Percentiles rank a stretch among this genome's conserved stretches.
Evolutionary conservation across 2,329 filamentous ascomycete species (phyloP).

Genomic region (Fusarium napiforme): DNA sequence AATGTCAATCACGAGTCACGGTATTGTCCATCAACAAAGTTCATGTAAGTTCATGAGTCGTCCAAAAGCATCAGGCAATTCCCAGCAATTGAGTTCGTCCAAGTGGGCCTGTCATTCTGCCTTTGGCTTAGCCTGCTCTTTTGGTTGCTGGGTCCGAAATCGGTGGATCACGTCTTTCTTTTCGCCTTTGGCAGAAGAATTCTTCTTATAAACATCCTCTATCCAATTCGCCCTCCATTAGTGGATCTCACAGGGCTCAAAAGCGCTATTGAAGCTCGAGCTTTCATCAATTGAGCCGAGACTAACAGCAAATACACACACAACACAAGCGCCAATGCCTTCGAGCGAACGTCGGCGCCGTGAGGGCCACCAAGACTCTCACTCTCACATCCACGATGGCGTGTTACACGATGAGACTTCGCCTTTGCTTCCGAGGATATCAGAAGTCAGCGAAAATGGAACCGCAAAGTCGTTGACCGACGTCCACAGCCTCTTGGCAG

Average conservation of each 20-base stretch:
- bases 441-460: conserved; percentile 11
- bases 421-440: conserved; percentile 22
- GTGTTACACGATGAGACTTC: conserved; percentile 32
- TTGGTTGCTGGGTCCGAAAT: conserved; percentile 19
- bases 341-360: conserved; percentile 12
- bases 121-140: neutral
- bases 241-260: conserved; percentile 20
- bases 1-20: neutral
- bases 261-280: neutral
- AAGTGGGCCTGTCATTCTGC: conserved; percentile 1
- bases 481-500: conserved; percentile 21
- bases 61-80: neutral
- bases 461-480: conserved; percentile 8
- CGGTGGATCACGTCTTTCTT: conserved; percentile 16
- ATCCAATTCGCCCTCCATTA: conserved; percentile 5
- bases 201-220: conserved; percentile 15
- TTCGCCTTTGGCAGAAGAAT: conserved; percentile 14
- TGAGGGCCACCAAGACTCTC: conserved; percentile 9
- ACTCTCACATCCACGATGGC: conserved; percentile 1
- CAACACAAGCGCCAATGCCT: conserved; percentile 10
- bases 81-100: neutral
- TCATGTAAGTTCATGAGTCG: neutral
- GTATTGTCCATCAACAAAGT: neutral
- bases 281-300: neutral
- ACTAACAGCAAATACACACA: neutral